Base-by-base conservation (phyloP, 305 asterid genomes). In the Rubia peregrina region DNA sequence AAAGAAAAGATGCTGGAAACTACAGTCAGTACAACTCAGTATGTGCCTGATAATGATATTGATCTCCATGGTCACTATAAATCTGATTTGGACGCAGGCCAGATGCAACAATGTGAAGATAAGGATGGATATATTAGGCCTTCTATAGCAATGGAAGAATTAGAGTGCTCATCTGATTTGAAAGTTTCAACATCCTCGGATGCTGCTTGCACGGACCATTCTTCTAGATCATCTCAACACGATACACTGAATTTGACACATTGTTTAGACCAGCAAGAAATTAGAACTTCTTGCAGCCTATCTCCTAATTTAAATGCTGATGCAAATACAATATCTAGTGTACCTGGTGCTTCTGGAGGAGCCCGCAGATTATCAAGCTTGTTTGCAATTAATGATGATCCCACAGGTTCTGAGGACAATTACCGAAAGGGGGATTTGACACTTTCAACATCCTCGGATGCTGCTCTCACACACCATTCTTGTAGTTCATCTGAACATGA, bases 1-100 rank as follows among this genome's bases (percentile, higher is more conserved):
- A 74, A 80, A 69, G 75, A 63, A 16, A 77, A 67, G 69, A 66
- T 74, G 49, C 10, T 68, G 40, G 77, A 72, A 63, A 72, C 40
- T 30, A 56, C 57, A 67, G 55, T 14, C 41, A 6, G 77, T 51
- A 55, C 72, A 64, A 71, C 53, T 17, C 72, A 30, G 16, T 51
- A 38, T 36, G n/a, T 33, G 16, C 63, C 46, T 67, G 48, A 30
- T 68, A 68, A n/a, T 68, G n/a, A 38, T 48, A 68, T 33, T 51
- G 71, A 73, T 56, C 62, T 46, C 41, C 36, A 43, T 46, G 68
- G 65, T 57, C 69, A 59, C 38, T 24, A 43, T 65, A 24, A 65
- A 30, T 63, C 49, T 17, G 36, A 64, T 42, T 44, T 38, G 43
- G 38, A 59, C 3, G 48, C 65, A 71, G 71, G 67, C 62, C 36